Percentiles rank a stretch among this genome's conserved stretches.
Conservation (phyloP, 2,329 filamentous ascomycete genomes). For the Xylaria sp. region DNA sequence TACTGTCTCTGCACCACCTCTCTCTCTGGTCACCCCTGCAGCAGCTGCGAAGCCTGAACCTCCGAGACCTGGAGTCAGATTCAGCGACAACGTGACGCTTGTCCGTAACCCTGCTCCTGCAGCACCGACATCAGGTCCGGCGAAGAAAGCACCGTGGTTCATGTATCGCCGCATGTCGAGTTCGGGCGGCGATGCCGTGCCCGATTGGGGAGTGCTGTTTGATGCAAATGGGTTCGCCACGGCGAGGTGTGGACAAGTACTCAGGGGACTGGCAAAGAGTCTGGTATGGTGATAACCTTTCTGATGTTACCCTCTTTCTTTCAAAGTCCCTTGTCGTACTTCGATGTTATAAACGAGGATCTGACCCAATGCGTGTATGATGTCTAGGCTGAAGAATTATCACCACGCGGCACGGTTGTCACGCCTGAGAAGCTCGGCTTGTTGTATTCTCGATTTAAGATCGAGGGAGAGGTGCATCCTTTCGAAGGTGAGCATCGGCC, state of each 20-base stretch:
- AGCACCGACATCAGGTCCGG: slow-evolving; percentile 15
- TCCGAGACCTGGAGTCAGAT: slow-evolving; percentile 25
- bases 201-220: slow-evolving; percentile 79
- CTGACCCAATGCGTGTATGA: slow-evolving; percentile 8
- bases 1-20: slow-evolving; percentile 8
- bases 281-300: slow-evolving; percentile 63
- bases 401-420: slow-evolving; percentile 75
- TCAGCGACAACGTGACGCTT: slow-evolving; percentile 40
- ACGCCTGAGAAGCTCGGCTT: slow-evolving; percentile 78
- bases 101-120: slow-evolving; percentile 21
- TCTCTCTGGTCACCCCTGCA: slow-evolving; percentile 7
- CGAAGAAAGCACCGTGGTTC: slow-evolving; percentile 30
- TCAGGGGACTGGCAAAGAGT: slow-evolving; percentile 78
- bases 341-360: background rate
- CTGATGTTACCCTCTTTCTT: background rate
- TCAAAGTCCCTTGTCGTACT: background rate
- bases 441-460: slow-evolving; percentile 75
- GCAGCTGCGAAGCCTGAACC: slow-evolving; percentile 10
- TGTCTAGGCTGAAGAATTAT: slow-evolving; percentile 72
- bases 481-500: slow-evolving; percentile 68
- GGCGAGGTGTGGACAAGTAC: slow-evolving; percentile 73
- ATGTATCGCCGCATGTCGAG: slow-evolving; percentile 34
- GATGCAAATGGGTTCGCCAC: slow-evolving; percentile 75
- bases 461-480: slow-evolving; percentile 74
- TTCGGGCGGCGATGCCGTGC: slow-evolving; percentile 27